Evolutionary conservation across 345 rosid species (phyloP).

Genomic region (Erodium maritimum): DNA sequence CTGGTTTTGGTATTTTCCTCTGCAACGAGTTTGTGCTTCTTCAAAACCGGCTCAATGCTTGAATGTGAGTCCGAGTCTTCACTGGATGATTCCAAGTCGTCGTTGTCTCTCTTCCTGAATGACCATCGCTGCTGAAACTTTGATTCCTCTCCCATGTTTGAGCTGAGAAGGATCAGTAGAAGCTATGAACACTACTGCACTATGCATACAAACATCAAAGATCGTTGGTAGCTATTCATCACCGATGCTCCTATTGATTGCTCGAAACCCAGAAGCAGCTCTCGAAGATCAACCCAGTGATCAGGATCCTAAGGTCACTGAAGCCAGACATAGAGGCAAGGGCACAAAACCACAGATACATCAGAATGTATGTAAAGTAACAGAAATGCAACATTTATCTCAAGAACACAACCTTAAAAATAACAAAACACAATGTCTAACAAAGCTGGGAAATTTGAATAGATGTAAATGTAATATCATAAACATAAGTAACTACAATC

Average conservation of each 20-base stretch:
- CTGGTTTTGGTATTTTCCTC: constrained; percentile 3
- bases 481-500: background rate
- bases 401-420: too few species aligned
- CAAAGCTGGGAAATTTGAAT: too few species aligned
- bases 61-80: constrained; percentile 23
- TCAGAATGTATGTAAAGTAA: too few species aligned
- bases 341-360: background rate
- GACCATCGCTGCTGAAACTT: constrained; percentile 40
- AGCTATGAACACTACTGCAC: constrained; percentile 1
- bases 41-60: constrained; percentile 13
- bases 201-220: background rate
- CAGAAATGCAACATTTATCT: too few species aligned
- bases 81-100: constrained; percentile 32
- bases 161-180: constrained; percentile 1
- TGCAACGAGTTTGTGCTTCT: constrained; percentile 21
- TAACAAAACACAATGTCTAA: too few species aligned
- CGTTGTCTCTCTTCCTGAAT: constrained; percentile 27
- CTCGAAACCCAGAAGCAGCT: background rate
- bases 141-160: constrained; percentile 22
- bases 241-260: background rate
- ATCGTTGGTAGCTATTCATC: background rate
- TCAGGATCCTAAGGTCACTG: background rate
- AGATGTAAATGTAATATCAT: background rate
- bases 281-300: too few species aligned
- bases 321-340: background rate